Evolutionary conservation across 768 basidiomycete genomes (phyloP).

Genomic region (Boletus reticulatus): DNA sequence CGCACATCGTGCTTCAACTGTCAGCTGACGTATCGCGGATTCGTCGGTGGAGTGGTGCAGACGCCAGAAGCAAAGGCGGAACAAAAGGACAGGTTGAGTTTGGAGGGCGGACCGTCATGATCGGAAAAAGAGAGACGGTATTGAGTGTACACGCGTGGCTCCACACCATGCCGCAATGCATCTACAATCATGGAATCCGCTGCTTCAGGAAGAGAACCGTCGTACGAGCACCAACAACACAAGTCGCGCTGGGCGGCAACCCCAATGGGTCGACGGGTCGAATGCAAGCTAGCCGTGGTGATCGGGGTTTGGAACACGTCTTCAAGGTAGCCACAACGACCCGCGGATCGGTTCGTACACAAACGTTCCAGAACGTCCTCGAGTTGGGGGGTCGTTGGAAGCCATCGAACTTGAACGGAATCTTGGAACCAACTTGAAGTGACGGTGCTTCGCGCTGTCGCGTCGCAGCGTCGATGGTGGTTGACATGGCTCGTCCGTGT

Average conservation of each 20-base stretch:
- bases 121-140: not conserved
- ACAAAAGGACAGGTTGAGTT: not conserved
- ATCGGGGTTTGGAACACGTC: not conserved
- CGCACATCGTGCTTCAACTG: too few species aligned
- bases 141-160: too few species aligned
- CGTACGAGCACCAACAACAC: not conserved
- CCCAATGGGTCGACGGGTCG: not conserved
- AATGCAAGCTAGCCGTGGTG: not conserved
- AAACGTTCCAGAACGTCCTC: too few species aligned
- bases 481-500: too few species aligned
- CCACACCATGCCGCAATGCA: too few species aligned
- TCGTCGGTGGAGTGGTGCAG: not conserved
- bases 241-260: too few species aligned
- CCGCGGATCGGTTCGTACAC: conserved; percentile 12
- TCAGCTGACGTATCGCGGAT: not conserved
- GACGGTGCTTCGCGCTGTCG: too few species aligned
- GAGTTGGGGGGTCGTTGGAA: too few species aligned
- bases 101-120: not conserved
- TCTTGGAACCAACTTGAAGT: too few species aligned
- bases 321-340: not conserved
- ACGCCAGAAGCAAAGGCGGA: not conserved
- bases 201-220: not conserved
- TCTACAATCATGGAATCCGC: too few species aligned
- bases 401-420: too few species aligned
- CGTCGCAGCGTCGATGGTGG: too few species aligned